Evolutionary conservation across 2,329 filamentous ascomycete genomes (phyloP), one percentile per base, ranked within the genome.

Genomic region (Fusarium virguliforme): DNA sequence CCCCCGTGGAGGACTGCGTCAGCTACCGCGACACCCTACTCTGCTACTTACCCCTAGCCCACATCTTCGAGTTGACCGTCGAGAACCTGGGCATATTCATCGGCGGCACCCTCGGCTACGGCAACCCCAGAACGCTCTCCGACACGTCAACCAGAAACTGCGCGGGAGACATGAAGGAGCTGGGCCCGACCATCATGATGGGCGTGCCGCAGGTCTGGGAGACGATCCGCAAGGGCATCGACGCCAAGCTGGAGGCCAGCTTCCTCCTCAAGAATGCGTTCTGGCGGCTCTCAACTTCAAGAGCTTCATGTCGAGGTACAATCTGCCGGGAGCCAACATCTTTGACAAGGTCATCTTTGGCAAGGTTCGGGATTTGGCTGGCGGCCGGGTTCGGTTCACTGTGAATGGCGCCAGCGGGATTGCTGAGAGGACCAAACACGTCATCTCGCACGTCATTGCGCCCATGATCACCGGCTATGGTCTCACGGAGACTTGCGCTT

Each of bases 191-290:
- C 1, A 88, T 97, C 78, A 88, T 99, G 79, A 92, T 97, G 26
- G 96, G 96, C 79, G 96, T 99, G 1, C 96, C 96, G 0, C 94
- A 97, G 62, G 92, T 98, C 30, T 99, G 95, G 94, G 96, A 99
- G 83, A 94, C 93, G 0, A 92, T 99, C 75, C 95, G 94, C 85
- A 99, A 98, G 85, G 95, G 96, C 56, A 92, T 99, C 76, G 85
- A 95, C 73, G 82, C 85, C 75, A 93, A 94, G 80, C 90, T 98
- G 58, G 91, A 92, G 76, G 88, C 91, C 68, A 90, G 90, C 74
- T 80, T 86, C 8, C 59, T 98, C 32, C 86, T 91, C 58, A 90
- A 86, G 80, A 90, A 91, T 73, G 83, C 98, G 65, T 99, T 99
- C 86, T 91, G 89, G 84, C 84, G n/a, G 89, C 89, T 2, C 85